phyloP scores from a whole-genome alignment of 805 yeast genomes.

The Teunomyces kruisii region DNA sequence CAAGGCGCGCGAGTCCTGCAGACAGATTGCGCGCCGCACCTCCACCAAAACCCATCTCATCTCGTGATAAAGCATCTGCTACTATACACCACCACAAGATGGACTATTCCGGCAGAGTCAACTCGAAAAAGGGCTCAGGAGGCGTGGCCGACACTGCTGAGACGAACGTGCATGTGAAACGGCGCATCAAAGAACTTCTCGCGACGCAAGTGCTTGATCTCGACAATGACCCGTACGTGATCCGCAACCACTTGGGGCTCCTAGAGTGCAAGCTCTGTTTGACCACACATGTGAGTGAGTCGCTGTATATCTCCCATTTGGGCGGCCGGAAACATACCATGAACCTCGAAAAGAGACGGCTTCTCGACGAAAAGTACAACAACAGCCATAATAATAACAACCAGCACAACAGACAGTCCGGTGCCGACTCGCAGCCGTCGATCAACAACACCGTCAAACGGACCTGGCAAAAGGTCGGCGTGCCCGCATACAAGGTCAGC shows the following conservation, averaged over 20 bases:
- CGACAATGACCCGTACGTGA: constrained; percentile 78
- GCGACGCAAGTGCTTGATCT: constrained; percentile 48
- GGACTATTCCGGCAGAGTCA: constrained; percentile 90
- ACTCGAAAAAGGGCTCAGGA: constrained; percentile 88
- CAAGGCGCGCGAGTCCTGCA: neutral
- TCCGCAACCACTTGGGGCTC: constrained; percentile 78
- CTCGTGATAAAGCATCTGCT: no score
- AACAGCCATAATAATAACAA: constrained; percentile 3
- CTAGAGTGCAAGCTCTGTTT: constrained; percentile 83
- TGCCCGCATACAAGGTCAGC: constrained; percentile 67
- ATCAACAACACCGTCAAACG: constrained; percentile 45
- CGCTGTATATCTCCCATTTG: constrained; percentile 80
- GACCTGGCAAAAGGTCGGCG: constrained; percentile 61
- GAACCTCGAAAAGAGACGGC: constrained; percentile 61
- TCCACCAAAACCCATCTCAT: no score
- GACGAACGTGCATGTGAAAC: constrained; percentile 64
- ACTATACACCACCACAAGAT: constrained; percentile 36
- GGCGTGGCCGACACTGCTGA: constrained; percentile 79
- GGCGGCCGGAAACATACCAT: constrained; percentile 81
- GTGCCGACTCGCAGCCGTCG: no score
- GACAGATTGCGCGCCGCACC: no score
- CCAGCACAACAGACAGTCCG: constrained; percentile 2
- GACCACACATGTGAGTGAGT: constrained; percentile 77
- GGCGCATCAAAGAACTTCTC: constrained; percentile 65
- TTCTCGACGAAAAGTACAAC: constrained; percentile 34